Conservation (phyloP, 179 eudicot genomes). For the Silene noctiflora region DNA sequence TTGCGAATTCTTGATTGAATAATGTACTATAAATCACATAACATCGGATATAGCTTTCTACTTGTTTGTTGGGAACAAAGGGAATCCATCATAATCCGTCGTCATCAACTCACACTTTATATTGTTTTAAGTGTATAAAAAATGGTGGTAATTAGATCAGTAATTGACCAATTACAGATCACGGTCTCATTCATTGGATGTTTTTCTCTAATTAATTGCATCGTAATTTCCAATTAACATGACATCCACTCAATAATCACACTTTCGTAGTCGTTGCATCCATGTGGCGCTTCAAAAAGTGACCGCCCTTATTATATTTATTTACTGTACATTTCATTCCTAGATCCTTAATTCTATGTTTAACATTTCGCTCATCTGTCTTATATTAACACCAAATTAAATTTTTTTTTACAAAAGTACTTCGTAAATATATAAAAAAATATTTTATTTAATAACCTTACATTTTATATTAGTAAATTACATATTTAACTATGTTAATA, state of each 20-base stretch:
- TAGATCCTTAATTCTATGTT: too few relatives aligned
- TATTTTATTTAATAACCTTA: too few relatives aligned
- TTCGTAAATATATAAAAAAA: too few relatives aligned
- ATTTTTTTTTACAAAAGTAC: too few relatives aligned
- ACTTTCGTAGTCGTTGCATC: not conserved
- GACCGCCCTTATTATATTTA: not conserved
- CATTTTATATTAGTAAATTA: too few relatives aligned
- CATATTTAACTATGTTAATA: too few relatives aligned
- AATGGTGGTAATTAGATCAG: conserved; percentile 15
- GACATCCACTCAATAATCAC: not conserved
- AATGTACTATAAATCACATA: too few relatives aligned
- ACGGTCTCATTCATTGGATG: conserved; percentile 4
- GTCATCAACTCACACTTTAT: conserved; percentile 2
- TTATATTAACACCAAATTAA: too few relatives aligned
- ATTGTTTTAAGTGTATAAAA: not conserved
- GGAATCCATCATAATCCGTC: conserved; percentile 3
- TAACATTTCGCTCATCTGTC: too few relatives aligned
- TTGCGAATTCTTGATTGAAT: too few relatives aligned
- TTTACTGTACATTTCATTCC: too few relatives aligned
- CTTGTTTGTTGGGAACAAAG: conserved; percentile 18
- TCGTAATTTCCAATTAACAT: conserved; percentile 11
- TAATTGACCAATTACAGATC: conserved; percentile 7
- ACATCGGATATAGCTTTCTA: conserved; percentile 14
- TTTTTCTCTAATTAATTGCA: not conserved
- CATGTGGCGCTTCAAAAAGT: conserved; percentile 1